Evolutionary conservation across 768 basidiomycete genomes (phyloP), one percentile per base, ranked within the genome.

Genomic region (Suillus variegatus): DNA sequence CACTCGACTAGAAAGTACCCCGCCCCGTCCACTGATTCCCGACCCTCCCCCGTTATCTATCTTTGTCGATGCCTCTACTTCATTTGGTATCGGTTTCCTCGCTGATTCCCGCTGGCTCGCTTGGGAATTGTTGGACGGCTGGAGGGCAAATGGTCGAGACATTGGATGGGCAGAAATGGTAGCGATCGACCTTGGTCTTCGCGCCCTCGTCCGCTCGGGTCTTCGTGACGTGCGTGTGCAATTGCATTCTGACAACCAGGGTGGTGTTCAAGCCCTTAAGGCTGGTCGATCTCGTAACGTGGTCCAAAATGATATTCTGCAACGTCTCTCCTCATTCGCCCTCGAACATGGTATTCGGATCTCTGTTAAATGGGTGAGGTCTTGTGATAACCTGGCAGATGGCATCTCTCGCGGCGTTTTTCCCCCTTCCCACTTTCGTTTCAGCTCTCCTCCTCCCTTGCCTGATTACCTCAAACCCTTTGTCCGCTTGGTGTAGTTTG

Each of bases 91-190:
- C 18, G 82, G 84, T 1, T 68, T 85, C 12, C 51, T 79, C 0
- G 62, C 76, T 3, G 65, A 77, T 8, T 70, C 69, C 1, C 49
- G 57, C 2, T 85, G 82, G 82, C 67, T 79, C 0, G 77, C 82
- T 0, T 84, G 81, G 83, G 67, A 72, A 35, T 70, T 83, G 13
- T 70, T 62, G 20, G 51, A 65, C 0, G 77, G 77, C 7, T 80
- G 79, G 77, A 66, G 70, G 18, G 43, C 57, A 4, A 61, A 72
- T 0, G 72, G 74, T 9, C 49, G 78, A 8, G 70, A 78, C 63
- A 84, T 82, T 22, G 77, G 77, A 6, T 84, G 83, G 82, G 80
- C 78, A 0, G 83, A 84, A 69, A 78, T 82, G 72, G 76, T 80
- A 0, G 82, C 80, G 0, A 72, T 82, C 1, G 82, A 84, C 61